phyloP scores from a whole-genome alignment of 192 early-diverging fungal genomes.

The Cladochytrium replicatum region DNA sequence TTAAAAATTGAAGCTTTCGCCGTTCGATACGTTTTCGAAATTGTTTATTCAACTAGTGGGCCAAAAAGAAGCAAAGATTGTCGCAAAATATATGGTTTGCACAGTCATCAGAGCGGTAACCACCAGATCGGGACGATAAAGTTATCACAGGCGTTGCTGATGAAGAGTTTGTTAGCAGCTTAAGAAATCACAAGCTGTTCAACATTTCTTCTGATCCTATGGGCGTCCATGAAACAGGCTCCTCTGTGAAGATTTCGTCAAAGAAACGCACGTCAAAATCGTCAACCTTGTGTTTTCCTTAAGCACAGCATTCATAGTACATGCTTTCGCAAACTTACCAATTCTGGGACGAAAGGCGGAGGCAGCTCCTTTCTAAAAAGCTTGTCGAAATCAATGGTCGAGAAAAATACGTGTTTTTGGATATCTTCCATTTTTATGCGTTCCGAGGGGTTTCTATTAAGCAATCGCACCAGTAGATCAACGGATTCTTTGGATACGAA shows the following conservation, averaged over 20 bases:
- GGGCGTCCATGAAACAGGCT: slow-evolving; percentile 10
- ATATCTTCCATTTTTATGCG: slow-evolving; percentile 31
- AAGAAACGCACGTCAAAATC: slow-evolving; percentile 34
- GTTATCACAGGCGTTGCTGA: too few relatives aligned
- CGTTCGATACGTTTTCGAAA: too few relatives aligned
- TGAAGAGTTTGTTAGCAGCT: too few relatives aligned
- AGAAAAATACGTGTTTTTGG: slow-evolving; percentile 30
- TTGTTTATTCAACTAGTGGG: too few relatives aligned
- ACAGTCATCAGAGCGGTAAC: too few relatives aligned
- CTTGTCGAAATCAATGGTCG: slow-evolving; percentile 29
- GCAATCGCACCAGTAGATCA: slow-evolving; percentile 20
- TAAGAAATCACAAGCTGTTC: too few relatives aligned
- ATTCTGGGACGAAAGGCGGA: slow-evolving; percentile 33
- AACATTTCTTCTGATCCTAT: not conserved
- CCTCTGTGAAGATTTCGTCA: slow-evolving; percentile 30
- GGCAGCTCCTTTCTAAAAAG: slow-evolving; percentile 31
- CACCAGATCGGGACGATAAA: too few relatives aligned
- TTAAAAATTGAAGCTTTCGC: too few relatives aligned
- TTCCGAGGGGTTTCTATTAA: slow-evolving; percentile 20
- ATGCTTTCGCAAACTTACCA: slow-evolving; percentile 13
- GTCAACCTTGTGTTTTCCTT: slow-evolving; percentile 7
- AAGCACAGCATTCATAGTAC: not conserved
- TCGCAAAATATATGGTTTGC: too few relatives aligned
- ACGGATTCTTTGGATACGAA: slow-evolving; percentile 16
- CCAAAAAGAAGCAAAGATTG: too few relatives aligned